Evolutionary conservation across 208 protist genomes (phyloP), one percentile per base, ranked within the genome.

Genomic region (Naegleria fowleri): DNA sequence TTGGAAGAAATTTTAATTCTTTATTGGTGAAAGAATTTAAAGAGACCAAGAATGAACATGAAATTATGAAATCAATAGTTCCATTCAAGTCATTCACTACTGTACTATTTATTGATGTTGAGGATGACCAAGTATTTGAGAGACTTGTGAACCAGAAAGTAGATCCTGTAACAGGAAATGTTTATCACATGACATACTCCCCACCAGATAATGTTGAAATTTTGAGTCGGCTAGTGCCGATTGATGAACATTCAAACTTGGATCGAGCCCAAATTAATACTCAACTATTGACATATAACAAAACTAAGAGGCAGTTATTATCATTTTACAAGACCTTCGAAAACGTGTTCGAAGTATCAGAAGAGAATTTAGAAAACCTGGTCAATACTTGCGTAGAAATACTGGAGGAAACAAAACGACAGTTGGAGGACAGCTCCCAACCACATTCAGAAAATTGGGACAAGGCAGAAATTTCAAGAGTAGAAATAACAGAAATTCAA

Each of bases 71-170:
- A 29, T 29, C 19, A 29, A 29, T 67, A 79, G 29, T 51, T 48
- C 83, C 83, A 7, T 86, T 86, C 38, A 40, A 40, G 16, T 33
- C 83, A 4, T 86, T 86, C 11, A 86, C 83, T 16, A n/a, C 39
- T 29, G 40, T 86, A 48, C 7, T 86, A 40, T 51, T 86, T 48
- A 86, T 86, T 86, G 83, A 86, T 48, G 38, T 86, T 48, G 22
- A 16, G 6, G 40, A 86, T 86, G 39, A 86, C 16, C 6, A 43
- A n/a, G 83, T 86, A 48, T 86, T 86, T 39, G 83, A 86, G 41
- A 40, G 83, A 29, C 15, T 48, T 16, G 13, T 39, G 0, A n/a
- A 40, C 19, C 38, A 43, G 13, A 48, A 48, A 13, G n/a, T 86
- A 16, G 83, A 86, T 86, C 83, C 83, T 7, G 9, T 86, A 6